Percentiles rank a stretch among this genome's conserved stretches.
phyloP scores from a whole-genome alignment of 768 basidiomycete species.

The Boletus edulis region DNA sequence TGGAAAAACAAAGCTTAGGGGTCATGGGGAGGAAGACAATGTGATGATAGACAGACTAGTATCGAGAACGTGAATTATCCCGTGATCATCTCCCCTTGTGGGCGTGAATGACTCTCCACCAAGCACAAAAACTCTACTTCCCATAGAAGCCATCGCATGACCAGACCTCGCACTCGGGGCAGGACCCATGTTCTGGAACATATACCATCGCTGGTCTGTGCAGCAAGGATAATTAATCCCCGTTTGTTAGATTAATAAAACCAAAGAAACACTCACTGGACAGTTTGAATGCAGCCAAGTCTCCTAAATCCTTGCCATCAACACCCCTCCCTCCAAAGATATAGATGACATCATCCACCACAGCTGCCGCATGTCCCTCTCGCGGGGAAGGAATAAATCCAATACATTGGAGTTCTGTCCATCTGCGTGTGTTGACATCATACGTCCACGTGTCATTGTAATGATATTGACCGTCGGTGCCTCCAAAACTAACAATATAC shows the following conservation, averaged over 20 bases:
- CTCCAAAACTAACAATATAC: conserved; percentile 72
- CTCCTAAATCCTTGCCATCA: conserved; percentile 92
- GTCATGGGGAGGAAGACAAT: background rate
- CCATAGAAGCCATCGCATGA: conserved; percentile 96
- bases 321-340: conserved; percentile 97
- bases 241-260: background rate
- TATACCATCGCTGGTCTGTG: conserved; percentile 96
- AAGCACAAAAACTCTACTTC: conserved; percentile 85
- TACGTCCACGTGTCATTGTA: conserved; percentile 99
- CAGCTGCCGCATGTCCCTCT: conserved; percentile 94
- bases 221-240: conserved; percentile 9
- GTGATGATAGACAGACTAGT: conserved; percentile 64
- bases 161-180: conserved; percentile 90
- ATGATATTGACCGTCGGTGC: conserved; percentile 97
- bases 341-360: conserved; percentile 97
- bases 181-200: conserved; percentile 99
- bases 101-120: conserved; percentile 90
- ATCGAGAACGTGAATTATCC: conserved; percentile 86
- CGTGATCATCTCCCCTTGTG: conserved; percentile 73
- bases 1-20: conserved; percentile 26
- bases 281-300: conserved; percentile 96
- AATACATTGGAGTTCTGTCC: conserved; percentile 93
- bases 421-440: conserved; percentile 73
- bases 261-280: conserved; percentile 63
- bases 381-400: conserved; percentile 95